Evolutionary conservation across 2,329 filamentous ascomycete species (phyloP).

Genomic region (Ophiostoma triangulosporum): DNA sequence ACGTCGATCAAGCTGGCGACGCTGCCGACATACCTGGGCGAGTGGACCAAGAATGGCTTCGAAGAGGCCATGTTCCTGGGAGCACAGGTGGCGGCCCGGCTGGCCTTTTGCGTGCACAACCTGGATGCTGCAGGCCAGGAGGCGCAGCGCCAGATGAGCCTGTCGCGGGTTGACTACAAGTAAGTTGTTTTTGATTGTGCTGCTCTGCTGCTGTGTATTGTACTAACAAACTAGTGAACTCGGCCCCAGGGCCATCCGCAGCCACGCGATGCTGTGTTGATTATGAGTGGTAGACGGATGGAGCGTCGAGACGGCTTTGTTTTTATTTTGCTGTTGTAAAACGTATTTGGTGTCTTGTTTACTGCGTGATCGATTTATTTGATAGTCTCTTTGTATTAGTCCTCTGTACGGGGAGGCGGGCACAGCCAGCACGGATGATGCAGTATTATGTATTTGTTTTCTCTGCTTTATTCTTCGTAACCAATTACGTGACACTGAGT

Average conservation of each 20-base stretch:
- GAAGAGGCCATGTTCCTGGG: slow-evolving; percentile 83
- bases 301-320: background rate
- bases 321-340: background rate
- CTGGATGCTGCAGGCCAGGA: slow-evolving; percentile 38
- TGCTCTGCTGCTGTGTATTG: background rate
- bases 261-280: slow-evolving; percentile 38
- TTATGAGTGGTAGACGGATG: background rate
- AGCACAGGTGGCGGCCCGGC: slow-evolving; percentile 64
- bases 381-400: background rate
- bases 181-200: slow-evolving; percentile 23
- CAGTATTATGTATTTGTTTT: background rate
- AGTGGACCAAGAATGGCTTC: slow-evolving; percentile 70
- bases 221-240: slow-evolving; percentile 29
- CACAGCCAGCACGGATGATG: background rate
- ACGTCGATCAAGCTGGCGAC: slow-evolving; percentile 69
- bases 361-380: background rate
- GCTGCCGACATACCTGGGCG: slow-evolving; percentile 72
- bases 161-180: slow-evolving; percentile 49
- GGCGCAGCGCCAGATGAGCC: slow-evolving; percentile 40
- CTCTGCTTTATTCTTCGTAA: background rate
- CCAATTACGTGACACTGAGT: too few relatives aligned
- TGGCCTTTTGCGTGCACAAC: slow-evolving; percentile 46
- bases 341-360: background rate
- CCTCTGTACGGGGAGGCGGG: background rate
- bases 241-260: slow-evolving; percentile 39